phyloP scores from a whole-genome alignment of 2,329 filamentous ascomycete genomes.

The Coniosporium tulheliwenetii region DNA sequence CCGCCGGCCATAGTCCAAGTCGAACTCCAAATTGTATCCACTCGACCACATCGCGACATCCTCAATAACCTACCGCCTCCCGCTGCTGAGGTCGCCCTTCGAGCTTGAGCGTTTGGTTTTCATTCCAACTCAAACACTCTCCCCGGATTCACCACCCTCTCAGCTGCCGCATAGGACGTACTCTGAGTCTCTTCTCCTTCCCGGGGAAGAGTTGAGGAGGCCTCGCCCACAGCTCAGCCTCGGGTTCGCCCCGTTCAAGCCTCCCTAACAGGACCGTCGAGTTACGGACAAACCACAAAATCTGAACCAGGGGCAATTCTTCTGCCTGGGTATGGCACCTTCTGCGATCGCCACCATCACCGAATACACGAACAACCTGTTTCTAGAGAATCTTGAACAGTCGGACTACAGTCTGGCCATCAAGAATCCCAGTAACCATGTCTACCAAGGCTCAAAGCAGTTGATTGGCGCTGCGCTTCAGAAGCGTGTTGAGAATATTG shows the following conservation, averaged over 20 bases:
- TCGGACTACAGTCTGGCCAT: conserved; percentile 4
- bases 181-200: conserved; percentile 97
- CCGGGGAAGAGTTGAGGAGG: conserved; percentile 99
- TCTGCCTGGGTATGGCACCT: conserved; percentile 51
- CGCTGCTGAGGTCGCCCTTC: conserved; percentile 17
- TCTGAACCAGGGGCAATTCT: conserved; percentile 3
- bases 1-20: conserved; percentile 22
- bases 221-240: conserved; percentile 74
- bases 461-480: conserved; percentile 79
- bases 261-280: conserved; percentile 58
- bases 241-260: conserved; percentile 86
- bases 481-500: conserved; percentile 66
- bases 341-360: conserved; percentile 39
- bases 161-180: conserved; percentile 99
- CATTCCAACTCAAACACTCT: conserved; percentile 22
- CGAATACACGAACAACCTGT: conserved; percentile 6
- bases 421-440: conserved; percentile 27
- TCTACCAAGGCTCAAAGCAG: conserved; percentile 47
- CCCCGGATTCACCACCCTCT: conserved; percentile 44
- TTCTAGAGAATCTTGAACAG: conserved; percentile 1
- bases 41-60: conserved; percentile 28
- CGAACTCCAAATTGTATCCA: conserved; percentile 31
- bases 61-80: conserved; percentile 34
- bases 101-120: conserved; percentile 27
- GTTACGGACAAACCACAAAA: not conserved